These are phyloP conservation scores for Catharanthus roseus DNA, from an alignment of 257 asterid species.

Conservation along the genomic window DNA sequence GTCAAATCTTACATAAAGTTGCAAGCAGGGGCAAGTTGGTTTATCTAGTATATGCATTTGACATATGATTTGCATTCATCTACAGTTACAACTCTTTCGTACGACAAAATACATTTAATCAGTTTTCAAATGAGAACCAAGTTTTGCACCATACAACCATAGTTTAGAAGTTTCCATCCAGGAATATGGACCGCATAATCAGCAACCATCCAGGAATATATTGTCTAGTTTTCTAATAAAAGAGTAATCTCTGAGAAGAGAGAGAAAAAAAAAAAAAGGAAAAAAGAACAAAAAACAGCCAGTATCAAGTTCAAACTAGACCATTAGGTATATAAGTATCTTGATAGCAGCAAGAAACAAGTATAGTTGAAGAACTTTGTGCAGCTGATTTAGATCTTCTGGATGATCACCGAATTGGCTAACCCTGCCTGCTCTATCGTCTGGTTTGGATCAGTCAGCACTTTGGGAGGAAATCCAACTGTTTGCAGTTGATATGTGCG, in stretches of 20 bases:
- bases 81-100: not conserved
- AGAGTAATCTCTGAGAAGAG: not conserved
- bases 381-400: constrained; percentile 40
- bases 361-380: not conserved
- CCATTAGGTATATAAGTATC: not conserved
- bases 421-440: constrained; percentile 85
- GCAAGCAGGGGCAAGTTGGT: not conserved
- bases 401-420: constrained; percentile 84
- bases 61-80: too few species aligned
- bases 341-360: not conserved
- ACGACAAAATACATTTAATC: too few species aligned
- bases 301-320: not conserved
- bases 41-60: too few species aligned
- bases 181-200: not conserved
- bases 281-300: not conserved
- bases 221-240: not conserved
- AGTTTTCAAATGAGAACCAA: not conserved
- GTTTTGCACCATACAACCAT: too few species aligned
- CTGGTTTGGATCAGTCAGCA: constrained; percentile 64
- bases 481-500: constrained; percentile 65
- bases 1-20: not conserved
- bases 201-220: not conserved
- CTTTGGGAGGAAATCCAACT: constrained; percentile 87
- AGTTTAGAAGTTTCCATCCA: too few species aligned
- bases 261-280: not conserved